These are phyloP conservation scores for Coprinellus aureogranulatus DNA, from an alignment of 768 basidiomycete genomes.

Conservation along the genomic window DNA sequence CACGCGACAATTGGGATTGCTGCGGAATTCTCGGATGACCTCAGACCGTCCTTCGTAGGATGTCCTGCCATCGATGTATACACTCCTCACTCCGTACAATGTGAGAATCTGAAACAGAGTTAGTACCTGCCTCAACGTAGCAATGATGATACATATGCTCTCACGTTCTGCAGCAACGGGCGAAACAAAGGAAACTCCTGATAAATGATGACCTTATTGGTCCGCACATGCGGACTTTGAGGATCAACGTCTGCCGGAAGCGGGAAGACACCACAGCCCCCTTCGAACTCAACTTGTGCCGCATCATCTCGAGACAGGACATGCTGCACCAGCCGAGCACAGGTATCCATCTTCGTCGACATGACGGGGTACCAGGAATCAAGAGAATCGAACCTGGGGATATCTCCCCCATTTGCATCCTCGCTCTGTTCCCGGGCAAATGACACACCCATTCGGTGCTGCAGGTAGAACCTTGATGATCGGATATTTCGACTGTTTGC, in stretches of 20 bases:
- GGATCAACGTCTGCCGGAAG: not conserved
- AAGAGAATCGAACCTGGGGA: conserved; percentile 10
- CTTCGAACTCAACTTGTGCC: not conserved
- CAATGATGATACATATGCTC: not conserved
- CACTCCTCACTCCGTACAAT: not conserved
- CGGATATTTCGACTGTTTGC: not conserved
- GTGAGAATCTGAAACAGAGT: not conserved
- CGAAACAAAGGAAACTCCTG: conserved; percentile 17
- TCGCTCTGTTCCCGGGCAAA: conserved; percentile 6
- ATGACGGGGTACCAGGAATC: conserved; percentile 13
- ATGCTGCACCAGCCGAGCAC: conserved; percentile 3
- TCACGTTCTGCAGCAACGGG: conserved; percentile 17
- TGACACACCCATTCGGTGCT: conserved; percentile 8
- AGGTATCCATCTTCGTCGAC: conserved; percentile 17
- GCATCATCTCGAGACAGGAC: conserved; percentile 4
- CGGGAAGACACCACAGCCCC: not conserved
- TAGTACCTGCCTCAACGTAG: not conserved
- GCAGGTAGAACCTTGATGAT: conserved; percentile 13
- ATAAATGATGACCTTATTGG: conserved; percentile 11
- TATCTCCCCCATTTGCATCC: not conserved
- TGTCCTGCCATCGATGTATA: conserved; percentile 15
- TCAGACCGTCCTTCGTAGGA: conserved; percentile 10
- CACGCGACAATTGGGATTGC: conserved; percentile 5
- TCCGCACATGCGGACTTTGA: not conserved
- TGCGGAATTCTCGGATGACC: conserved; percentile 13